Conservation (phyloP, 2,329 filamentous ascomycete genomes). For the Acrocalymma vagum region DNA sequence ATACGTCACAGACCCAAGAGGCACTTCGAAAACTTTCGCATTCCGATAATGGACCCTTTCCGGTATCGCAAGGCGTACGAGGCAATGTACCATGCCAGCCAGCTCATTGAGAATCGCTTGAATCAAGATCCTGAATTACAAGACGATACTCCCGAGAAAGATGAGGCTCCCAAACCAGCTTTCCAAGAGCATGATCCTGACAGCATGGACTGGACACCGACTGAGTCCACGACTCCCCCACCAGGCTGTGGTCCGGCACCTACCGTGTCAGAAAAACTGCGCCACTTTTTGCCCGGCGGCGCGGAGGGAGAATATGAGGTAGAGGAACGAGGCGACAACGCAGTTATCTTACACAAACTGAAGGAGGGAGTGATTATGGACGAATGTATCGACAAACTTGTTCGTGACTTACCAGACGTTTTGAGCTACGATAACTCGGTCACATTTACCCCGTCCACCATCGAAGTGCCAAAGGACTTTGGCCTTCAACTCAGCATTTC, state of each 20-base stretch:
- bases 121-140: slow-evolving; percentile 25
- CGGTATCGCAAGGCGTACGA: slow-evolving; percentile 48
- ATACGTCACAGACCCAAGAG: slow-evolving; percentile 22
- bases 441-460: slow-evolving; percentile 47
- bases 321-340: slow-evolving; percentile 32
- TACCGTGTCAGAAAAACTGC: slow-evolving; percentile 38
- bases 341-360: slow-evolving; percentile 42
- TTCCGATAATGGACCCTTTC: slow-evolving; percentile 47
- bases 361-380: slow-evolving; percentile 47
- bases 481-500: slow-evolving; percentile 47
- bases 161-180: slow-evolving; percentile 14
- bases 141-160: slow-evolving; percentile 11
- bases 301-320: slow-evolving; percentile 33
- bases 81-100: slow-evolving; percentile 46
- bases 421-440: slow-evolving; percentile 43
- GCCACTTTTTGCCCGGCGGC: slow-evolving; percentile 35
- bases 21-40: too few species aligned
- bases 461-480: slow-evolving; percentile 49
- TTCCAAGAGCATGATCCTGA: slow-evolving; percentile 42
- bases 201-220: slow-evolving; percentile 49
- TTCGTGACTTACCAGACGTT: slow-evolving; percentile 44
- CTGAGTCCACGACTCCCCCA: slow-evolving; percentile 35
- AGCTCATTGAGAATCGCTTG: slow-evolving; percentile 40
- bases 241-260: slow-evolving; percentile 39
- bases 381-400: slow-evolving; percentile 46